Evolutionary conservation across 116 monocot species (phyloP), one percentile per base, ranked within the genome.

Genomic region (Zostera marina): DNA sequence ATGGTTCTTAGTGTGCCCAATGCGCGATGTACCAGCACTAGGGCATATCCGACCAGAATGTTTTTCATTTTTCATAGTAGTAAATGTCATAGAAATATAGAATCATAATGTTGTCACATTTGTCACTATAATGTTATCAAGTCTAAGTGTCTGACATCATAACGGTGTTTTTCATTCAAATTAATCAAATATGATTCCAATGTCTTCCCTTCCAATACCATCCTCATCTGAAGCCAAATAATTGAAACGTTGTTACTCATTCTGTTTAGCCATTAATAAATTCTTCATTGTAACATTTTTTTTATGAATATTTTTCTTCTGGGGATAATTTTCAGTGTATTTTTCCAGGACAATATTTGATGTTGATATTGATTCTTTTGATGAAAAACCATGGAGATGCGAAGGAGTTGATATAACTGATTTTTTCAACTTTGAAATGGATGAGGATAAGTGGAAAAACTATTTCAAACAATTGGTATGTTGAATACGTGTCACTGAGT

Each of bases 381-480:
- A 98, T 62, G 90, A 98, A 52, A 98, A 90, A 66, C 83, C 86
- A 67, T 98, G 98, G 98, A 90, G 63, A 77, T 53, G 72, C 74
- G 83, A 85, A 56, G 98, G 86, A 60, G 72, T 79, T 61, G 98
- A 98, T 74, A 62, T 86, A 44, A 70, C 91, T 41, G 90, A 86
- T 65, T 98, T 80, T 69, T 98, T 98, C 61, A 98, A 98, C 72
- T 98, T 98, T 77, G 91, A 70, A 58, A 56, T 98, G 40, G 76
- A 98, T 74, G 91, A 98, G 59, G 90, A 90, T 22, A 72, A 51
- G 49, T 98, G 98, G 98, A 98, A 86, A 65, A 81, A 77, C 43
- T 85, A 86, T 57, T 79, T 72, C 76, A 98, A 86, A 53, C 88
- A 73, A 39, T 63, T 98, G 76, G 98, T 58, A 71, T 76, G 73